Conservation (phyloP, 345 rosid genomes). For the Syzygium aqueum region DNA sequence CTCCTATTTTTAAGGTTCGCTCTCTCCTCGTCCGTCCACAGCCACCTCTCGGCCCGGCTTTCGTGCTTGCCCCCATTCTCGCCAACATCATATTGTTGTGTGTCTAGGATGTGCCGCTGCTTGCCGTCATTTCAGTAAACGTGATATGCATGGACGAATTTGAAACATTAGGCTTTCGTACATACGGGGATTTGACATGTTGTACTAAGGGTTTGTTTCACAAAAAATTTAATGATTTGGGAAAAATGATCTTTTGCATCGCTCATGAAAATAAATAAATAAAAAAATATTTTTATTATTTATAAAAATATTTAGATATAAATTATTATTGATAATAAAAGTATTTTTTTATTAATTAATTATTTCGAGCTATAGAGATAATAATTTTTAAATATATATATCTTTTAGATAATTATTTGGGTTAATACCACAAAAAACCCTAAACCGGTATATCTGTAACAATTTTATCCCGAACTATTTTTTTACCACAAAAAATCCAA, state of each 20-base stretch:
- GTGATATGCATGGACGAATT: too few relatives aligned
- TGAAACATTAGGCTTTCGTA: too few relatives aligned
- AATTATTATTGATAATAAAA: background rate
- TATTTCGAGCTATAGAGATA: background rate
- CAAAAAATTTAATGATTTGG: too few relatives aligned
- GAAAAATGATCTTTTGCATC: too few relatives aligned
- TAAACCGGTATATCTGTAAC: too few relatives aligned
- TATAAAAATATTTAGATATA: background rate
- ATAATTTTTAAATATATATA: too few relatives aligned
- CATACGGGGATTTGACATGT: too few relatives aligned
- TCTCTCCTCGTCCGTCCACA: background rate
- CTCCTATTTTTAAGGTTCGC: background rate
- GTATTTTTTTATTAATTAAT: fast-evolving
- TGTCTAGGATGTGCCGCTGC: too few relatives aligned
- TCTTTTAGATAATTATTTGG: background rate
- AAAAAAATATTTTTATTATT: background rate
- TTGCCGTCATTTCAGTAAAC: background rate
- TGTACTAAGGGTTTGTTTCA: too few relatives aligned
- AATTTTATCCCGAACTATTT: too few relatives aligned
- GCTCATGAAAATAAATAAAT: background rate
- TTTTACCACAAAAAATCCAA: too few relatives aligned
- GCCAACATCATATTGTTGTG: background rate
- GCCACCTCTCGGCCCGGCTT: background rate
- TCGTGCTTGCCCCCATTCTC: background rate
- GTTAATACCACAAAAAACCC: too few relatives aligned